Evolutionary conservation across 169 alveolate species (phyloP).

Genomic region (Plasmodium coatneyi): DNA sequence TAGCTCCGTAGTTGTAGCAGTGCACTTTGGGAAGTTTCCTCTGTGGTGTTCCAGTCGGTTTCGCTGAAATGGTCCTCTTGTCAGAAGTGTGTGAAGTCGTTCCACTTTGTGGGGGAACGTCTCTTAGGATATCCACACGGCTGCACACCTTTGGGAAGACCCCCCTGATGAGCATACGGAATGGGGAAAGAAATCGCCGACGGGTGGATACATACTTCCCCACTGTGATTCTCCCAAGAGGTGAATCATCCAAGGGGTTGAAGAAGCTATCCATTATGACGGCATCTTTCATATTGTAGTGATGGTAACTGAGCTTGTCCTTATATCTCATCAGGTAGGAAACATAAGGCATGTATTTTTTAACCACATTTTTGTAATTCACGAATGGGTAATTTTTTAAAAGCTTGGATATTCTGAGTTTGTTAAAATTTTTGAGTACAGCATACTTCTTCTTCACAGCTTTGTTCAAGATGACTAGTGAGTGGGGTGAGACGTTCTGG

Average conservation of each 20-base stretch:
- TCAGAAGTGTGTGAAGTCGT: not conserved
- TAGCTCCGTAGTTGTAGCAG: not conserved
- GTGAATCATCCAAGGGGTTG: not conserved
- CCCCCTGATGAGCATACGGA: not conserved
- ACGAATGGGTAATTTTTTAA: constrained; percentile 5
- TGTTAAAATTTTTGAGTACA: constrained; percentile 11
- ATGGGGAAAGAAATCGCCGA: not conserved
- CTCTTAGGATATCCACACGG: not conserved
- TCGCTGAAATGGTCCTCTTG: not conserved
- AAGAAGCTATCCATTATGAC: not conserved
- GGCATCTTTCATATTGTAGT: not conserved
- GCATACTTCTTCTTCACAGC: not conserved
- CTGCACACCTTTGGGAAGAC: not conserved
- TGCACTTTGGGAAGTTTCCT: not conserved
- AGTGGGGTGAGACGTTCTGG: not conserved
- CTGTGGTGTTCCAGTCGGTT: not conserved
- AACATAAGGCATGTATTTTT: not conserved
- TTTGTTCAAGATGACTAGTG: not conserved
- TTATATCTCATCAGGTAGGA: not conserved
- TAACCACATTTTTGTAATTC: constrained; percentile 5
- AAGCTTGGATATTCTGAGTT: constrained; percentile 5
- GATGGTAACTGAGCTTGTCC: not conserved
- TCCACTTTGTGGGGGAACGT: not conserved
- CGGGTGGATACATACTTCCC: not conserved
- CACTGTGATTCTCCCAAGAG: not conserved